These are phyloP conservation scores for Diutina ranongensis DNA, from an alignment of 1,139 yeast species.

Conservation along the genomic window DNA sequence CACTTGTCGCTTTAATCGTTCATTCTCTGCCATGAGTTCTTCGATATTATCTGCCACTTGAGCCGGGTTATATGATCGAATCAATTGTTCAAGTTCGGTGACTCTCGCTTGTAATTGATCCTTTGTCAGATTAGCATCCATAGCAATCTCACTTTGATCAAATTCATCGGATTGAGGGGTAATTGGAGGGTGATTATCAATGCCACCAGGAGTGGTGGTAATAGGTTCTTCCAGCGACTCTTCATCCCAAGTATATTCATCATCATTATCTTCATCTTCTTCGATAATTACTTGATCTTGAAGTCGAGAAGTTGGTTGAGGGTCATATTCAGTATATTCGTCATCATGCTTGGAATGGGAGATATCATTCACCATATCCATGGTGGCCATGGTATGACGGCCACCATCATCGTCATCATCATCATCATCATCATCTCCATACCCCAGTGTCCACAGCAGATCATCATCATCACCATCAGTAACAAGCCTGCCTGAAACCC, in stretches of 20 bases:
- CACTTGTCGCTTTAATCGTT: not conserved
- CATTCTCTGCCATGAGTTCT: not conserved
- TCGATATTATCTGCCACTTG: not conserved
- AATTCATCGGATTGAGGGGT: not conserved
- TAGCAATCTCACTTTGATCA: not conserved
- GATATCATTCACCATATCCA: constrained; percentile 3
- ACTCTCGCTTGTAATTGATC: not conserved
- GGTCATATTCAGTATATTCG: constrained; percentile 1
- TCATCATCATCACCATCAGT: constrained; percentile 1
- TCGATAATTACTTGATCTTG: not conserved
- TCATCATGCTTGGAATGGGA: not conserved
- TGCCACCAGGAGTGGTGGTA: too few species aligned
- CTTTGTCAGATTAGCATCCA: not conserved
- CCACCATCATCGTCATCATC: not conserved
- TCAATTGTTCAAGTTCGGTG: not conserved
- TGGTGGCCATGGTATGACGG: constrained; percentile 1
- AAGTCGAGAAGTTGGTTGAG: not conserved
- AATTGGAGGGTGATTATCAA: not conserved
- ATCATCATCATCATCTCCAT: not conserved
- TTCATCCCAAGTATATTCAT: constrained; percentile 1
- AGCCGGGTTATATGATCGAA: not conserved
- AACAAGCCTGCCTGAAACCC: not conserved
- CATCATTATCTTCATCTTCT: not conserved
- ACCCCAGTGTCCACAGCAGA: not conserved
- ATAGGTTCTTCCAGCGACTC: not conserved